A percentile compares a stretch with the other conserved stretches of the same genome.
phyloP scores from a whole-genome alignment of 768 basidiomycete genomes.

The Tulasnella sp. region DNA sequence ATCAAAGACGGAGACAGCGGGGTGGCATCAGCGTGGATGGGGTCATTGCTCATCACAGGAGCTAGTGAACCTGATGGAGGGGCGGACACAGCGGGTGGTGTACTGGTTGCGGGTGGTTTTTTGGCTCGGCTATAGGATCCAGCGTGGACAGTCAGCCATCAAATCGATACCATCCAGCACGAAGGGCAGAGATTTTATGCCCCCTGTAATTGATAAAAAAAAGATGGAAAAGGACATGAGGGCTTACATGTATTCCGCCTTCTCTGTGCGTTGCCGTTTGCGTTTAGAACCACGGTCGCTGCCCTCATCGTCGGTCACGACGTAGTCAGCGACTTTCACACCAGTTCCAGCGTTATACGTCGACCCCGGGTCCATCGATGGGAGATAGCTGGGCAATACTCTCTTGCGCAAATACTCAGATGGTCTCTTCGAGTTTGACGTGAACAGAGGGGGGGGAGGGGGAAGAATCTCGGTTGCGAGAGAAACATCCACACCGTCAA shows the following conservation, averaged over 20 bases:
- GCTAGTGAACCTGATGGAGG: background rate
- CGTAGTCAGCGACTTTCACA: constrained; percentile 11
- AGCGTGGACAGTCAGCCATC: constrained; percentile 10
- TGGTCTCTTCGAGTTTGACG: constrained; percentile 56
- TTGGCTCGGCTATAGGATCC: background rate
- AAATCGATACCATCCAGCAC: no score
- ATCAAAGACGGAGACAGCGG: background rate
- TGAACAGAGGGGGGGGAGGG: constrained; percentile 69
- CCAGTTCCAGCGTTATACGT: constrained; percentile 39
- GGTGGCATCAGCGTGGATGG: background rate
- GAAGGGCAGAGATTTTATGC: no score
- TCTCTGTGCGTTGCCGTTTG: constrained; percentile 16
- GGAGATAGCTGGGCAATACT: constrained; percentile 67
- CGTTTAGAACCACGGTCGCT: constrained; percentile 43
- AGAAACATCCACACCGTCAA: constrained; percentile 39
- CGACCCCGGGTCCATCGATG: constrained; percentile 73
- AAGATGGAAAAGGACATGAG: constrained; percentile 3
- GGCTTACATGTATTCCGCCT: constrained; percentile 3
- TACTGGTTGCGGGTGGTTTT: background rate
- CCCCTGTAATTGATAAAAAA: no score
- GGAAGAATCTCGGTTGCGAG: constrained; percentile 85
- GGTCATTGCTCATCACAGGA: background rate
- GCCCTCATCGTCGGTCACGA: constrained; percentile 26
- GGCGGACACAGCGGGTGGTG: background rate
- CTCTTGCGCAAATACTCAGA: constrained; percentile 39